Base-by-base conservation (phyloP, 1,284 basidiomycete genomes). In the Puccinia polysora region DNA sequence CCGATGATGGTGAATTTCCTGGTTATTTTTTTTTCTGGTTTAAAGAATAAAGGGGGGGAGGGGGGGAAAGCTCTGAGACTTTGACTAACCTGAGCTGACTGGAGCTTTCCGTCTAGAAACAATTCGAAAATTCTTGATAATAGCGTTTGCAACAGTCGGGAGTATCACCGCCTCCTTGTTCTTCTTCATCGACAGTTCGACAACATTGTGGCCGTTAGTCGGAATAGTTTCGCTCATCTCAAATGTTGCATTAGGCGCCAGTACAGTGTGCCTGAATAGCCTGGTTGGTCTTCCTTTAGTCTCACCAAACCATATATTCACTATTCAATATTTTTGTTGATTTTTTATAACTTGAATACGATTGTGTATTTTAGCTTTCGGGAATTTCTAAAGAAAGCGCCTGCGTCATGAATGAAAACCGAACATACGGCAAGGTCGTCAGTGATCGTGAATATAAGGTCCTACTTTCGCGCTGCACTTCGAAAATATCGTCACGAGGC, bases 371-470 rank as follows among this genome's bases (percentile, higher is more conserved):
- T 36, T 23, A 65, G 64, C 50, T 65, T 12, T 38, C 50, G 1
- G 50, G 64, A 30, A 55, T 65, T 65, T 40, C 64, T 2, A 65
- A 55, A 55, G 64, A 65, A 43, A 65, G 40, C 23, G 64, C 64
- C n/a, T 3, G 25, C 1, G 23, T 23, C 14, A 52, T 40, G 4
- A 20, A 14, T 36, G 20, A 18, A 3, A 55, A 32, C 52, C 1
- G 18, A 12, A 40, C 32, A 4, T 12, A 1, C 4, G 47, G 0
- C 4, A 50, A 55, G 52, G 4, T 4, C 14, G 14, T 28, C 28
- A 36, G 28, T 65, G 49, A 23, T 15, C 38, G 8, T 14, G 64
- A 36, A n/a, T 38, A 25, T 36, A 65, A 53, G 38, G n/a, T 34
- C 18, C n/a, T 53, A 18, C 34, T 65, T 32, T 53, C 64, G 7